These are phyloP conservation scores for Russula foetens DNA, from an alignment of 768 basidiomycete genomes.

Conservation along the genomic window DNA sequence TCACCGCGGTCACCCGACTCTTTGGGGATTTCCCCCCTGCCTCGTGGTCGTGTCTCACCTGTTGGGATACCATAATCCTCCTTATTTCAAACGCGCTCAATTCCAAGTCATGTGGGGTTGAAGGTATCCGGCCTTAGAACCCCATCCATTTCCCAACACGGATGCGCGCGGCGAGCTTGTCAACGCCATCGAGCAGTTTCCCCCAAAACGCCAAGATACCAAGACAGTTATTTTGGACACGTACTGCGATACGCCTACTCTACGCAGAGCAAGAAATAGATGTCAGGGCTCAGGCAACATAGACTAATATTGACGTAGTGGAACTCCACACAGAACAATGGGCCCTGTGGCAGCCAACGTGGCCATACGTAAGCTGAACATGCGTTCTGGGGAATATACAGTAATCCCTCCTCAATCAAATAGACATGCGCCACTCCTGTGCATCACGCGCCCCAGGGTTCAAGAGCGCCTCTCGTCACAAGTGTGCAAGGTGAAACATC, in stretches of 20 bases:
- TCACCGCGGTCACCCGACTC: neutral
- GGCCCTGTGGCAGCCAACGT: conserved; percentile 8
- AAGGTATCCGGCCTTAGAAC: neutral
- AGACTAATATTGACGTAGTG: conserved; percentile 6
- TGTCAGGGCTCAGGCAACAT: neutral
- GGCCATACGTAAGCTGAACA: neutral
- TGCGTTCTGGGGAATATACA: neutral
- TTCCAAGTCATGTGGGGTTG: neutral
- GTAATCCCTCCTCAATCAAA: conserved; percentile 9
- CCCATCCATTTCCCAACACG: neutral
- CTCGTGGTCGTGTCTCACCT: neutral
- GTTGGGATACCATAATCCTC: neutral
- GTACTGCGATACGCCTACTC: neutral
- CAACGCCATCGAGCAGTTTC: too few species aligned
- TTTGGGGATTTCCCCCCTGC: neutral
- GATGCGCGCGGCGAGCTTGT: too few species aligned
- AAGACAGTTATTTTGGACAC: neutral
- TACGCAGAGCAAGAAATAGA: neutral
- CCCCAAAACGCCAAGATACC: neutral
- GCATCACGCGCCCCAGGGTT: conserved; percentile 1
- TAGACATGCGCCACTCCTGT: neutral
- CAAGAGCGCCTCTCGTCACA: neutral
- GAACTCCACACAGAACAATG: conserved; percentile 5
- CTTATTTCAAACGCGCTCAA: neutral
- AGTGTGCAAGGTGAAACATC: neutral